A percentile compares a stretch with the other conserved stretches of the same genome.
Evolutionary conservation across 2,329 filamentous ascomycete species (phyloP).

Genomic region (Ophiostoma populinum): DNA sequence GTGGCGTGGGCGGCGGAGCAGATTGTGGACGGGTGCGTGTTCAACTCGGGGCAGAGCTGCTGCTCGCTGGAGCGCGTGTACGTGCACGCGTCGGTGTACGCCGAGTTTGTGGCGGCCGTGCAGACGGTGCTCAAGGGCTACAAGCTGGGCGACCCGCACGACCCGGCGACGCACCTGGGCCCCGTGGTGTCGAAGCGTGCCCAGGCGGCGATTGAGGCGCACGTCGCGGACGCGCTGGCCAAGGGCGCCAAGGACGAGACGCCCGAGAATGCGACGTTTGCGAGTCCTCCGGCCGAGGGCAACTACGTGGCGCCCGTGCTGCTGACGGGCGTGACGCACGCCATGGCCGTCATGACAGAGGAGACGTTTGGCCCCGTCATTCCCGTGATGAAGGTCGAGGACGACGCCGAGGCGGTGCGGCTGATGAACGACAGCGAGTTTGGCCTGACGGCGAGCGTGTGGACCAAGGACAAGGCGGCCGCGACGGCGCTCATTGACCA

Average conservation of each 20-base stretch:
- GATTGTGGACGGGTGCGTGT: slow-evolving; percentile 88
- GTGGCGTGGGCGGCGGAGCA: slow-evolving; percentile 81
- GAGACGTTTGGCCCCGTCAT: slow-evolving; percentile 94
- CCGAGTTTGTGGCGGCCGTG: slow-evolving; percentile 61
- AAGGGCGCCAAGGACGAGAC: slow-evolving; percentile 77
- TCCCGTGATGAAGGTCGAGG: slow-evolving; percentile 69
- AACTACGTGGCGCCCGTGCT: slow-evolving; percentile 84
- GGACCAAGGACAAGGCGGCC: slow-evolving; percentile 70
- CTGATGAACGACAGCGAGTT: slow-evolving; percentile 94
- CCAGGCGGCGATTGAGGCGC: slow-evolving; percentile 56
- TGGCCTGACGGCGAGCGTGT: slow-evolving; percentile 88
- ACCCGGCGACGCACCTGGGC: slow-evolving; percentile 64
- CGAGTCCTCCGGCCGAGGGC: slow-evolving; percentile 53
- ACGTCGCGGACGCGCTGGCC: slow-evolving; percentile 65
- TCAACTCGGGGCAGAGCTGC: slow-evolving; percentile 97
- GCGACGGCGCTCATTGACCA: slow-evolving; percentile 62
- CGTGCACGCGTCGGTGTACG: slow-evolving; percentile 70
- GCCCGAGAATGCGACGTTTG: slow-evolving; percentile 59
- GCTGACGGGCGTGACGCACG: slow-evolving; percentile 60
- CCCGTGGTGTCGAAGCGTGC: slow-evolving; percentile 74
- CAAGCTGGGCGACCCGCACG: slow-evolving; percentile 73
- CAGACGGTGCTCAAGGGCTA: slow-evolving; percentile 69
- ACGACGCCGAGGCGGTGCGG: slow-evolving; percentile 62
- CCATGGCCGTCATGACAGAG: slow-evolving; percentile 77
- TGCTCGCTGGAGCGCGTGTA: slow-evolving; percentile 87